These are phyloP conservation scores for Podaxis pistillaris DNA, from an alignment of 768 basidiomycete species.

Conservation along the genomic window DNA sequence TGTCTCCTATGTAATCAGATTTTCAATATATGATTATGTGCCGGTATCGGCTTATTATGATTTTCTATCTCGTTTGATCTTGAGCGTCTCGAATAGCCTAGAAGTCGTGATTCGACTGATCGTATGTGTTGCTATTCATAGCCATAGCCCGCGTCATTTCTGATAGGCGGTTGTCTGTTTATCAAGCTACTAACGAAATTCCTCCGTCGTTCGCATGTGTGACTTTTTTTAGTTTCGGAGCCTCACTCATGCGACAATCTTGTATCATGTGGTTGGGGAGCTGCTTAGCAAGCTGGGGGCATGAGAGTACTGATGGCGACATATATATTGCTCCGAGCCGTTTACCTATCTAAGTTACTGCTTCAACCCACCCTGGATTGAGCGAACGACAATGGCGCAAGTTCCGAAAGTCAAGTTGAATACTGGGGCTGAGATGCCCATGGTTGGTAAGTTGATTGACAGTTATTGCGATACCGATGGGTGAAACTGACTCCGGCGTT, in stretches of 20 bases:
- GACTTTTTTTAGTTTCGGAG: too few species aligned
- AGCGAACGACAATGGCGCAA: background rate
- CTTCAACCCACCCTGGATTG: background rate
- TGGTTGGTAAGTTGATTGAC: slow-evolving; percentile 26
- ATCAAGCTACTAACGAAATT: background rate
- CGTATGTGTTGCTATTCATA: background rate
- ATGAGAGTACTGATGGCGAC: too few species aligned
- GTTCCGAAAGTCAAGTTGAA: slow-evolving; percentile 19
- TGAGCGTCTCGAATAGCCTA: background rate
- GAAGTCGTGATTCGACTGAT: background rate
- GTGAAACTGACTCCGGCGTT: background rate
- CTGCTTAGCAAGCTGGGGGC: background rate
- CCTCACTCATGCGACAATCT: too few species aligned
- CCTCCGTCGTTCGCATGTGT: too few species aligned
- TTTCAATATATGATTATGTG: slow-evolving; percentile 14
- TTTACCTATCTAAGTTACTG: background rate
- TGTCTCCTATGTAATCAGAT: slow-evolving; percentile 9
- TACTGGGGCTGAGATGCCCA: slow-evolving; percentile 33
- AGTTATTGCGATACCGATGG: background rate
- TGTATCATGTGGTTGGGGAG: too few species aligned
- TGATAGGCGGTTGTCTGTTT: background rate
- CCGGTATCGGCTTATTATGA: slow-evolving; percentile 10
- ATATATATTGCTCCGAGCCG: too few species aligned
- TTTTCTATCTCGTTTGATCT: background rate
- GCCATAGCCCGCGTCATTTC: background rate